Base-by-base conservation (phyloP, 495 filamentous ascomycete genomes). In the Aspergillus saccharolyticus region DNA sequence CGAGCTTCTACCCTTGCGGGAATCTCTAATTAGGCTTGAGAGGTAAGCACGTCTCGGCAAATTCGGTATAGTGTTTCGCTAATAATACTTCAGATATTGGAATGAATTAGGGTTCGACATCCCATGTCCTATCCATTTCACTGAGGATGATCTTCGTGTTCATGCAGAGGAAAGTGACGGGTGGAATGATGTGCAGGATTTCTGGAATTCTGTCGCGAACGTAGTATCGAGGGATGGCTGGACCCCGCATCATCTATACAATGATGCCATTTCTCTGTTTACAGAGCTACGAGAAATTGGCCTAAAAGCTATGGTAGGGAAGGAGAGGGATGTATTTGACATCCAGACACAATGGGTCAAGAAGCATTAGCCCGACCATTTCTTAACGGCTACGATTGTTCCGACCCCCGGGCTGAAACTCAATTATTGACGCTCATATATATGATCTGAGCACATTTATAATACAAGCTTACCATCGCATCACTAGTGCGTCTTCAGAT, bases 121-220 rank as follows among this genome's bases (percentile, higher is more conserved):
- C 52, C 57, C 58, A 45, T 68, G 66, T 51, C 66, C 68, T 18
- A 60, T 65, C 39, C 42, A 63, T 57, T 69, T 71, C 48, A 63
- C 56, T 3, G 55, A 61, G 43, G 61, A 66, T 30, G 68, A 68
- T 16, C 52, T 69, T 30, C 57, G 54, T 42, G 51, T 55, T 24
- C 64, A 69, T 30, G 46, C 53, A 25, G 54, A 62, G 19, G 64
- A 69, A 50, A 60, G 66, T 43, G 54, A 67, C 3, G 60, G 65
- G 33, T 70, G 60, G 60, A 62, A 69, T 39, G 59, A 65, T 22
- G 58, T 67, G 2, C 64, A 64, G 53, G 61, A 66, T 9, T 65
- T 70, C 19, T 67, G 55, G 57, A 46, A 66, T 19, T 52, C 64
- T 18, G 25, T 69, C 54, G 25, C 55, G 50, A 16, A 47, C 56